These are phyloP conservation scores for Trichoderma virens DNA, from an alignment of 495 filamentous ascomycete genomes.

Conservation along the genomic window DNA sequence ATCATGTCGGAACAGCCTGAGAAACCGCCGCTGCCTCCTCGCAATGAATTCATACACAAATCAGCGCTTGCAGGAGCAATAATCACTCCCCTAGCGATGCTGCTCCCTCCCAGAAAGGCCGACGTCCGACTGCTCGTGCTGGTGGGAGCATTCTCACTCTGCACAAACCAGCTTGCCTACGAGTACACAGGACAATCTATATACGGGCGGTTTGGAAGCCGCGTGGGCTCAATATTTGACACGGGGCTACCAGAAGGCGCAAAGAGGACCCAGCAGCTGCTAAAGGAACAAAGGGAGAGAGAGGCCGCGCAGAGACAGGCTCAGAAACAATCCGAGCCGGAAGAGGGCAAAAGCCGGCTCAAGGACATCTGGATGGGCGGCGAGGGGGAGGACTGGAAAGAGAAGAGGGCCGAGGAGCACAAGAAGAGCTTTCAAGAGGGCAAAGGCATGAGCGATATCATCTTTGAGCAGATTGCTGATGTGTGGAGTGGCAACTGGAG, in stretches of 20 bases:
- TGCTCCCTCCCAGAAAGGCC: constrained; percentile 74
- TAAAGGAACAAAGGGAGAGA: constrained; percentile 35
- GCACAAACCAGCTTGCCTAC: constrained; percentile 57
- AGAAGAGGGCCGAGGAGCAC: constrained; percentile 58
- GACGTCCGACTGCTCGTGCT: constrained; percentile 60
- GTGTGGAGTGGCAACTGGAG: constrained; percentile 56
- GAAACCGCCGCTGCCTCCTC: neutral
- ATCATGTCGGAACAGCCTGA: neutral
- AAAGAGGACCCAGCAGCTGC: constrained; percentile 41
- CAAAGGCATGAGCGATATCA: constrained; percentile 73
- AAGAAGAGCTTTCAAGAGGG: constrained; percentile 66
- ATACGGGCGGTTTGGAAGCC: constrained; percentile 35
- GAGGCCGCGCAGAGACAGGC: constrained; percentile 21
- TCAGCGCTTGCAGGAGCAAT: constrained; percentile 57
- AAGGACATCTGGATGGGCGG: constrained; percentile 35
- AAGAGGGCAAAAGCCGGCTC: constrained; percentile 16
- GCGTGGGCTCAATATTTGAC: constrained; percentile 19
- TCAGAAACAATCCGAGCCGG: too few species aligned
- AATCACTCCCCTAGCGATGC: constrained; percentile 58
- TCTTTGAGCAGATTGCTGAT: constrained; percentile 77
- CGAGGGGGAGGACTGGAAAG: constrained; percentile 19
- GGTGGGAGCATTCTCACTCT: constrained; percentile 48
- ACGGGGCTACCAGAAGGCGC: constrained; percentile 49
- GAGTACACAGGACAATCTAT: constrained; percentile 53
- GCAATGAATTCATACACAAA: constrained; percentile 45